Conservation (phyloP, 345 rosid genomes). For the Lumnitzera racemosa region DNA sequence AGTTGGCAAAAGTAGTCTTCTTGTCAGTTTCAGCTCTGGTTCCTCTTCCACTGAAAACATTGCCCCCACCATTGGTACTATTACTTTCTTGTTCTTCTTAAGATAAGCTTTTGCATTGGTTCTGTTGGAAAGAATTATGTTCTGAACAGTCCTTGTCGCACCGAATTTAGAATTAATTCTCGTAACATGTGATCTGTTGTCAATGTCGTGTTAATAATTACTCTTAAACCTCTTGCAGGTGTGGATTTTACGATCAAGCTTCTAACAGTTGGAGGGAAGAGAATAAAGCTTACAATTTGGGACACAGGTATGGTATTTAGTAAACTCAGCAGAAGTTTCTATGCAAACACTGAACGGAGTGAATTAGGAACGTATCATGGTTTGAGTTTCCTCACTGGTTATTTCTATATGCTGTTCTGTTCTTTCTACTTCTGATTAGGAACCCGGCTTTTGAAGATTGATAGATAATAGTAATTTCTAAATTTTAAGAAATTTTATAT, state of each 20-base stretch:
- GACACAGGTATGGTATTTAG: constrained; percentile 32
- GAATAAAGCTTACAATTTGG: constrained; percentile 36
- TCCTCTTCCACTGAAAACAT: constrained; percentile 28
- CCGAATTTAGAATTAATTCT: neutral
- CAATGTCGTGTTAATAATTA: neutral
- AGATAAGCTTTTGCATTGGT: neutral
- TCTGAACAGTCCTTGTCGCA: no score
- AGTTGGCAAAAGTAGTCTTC: constrained; percentile 49
- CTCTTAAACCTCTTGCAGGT: constrained; percentile 14
- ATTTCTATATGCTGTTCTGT: neutral
- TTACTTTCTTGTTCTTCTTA: neutral
- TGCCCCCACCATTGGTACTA: constrained; percentile 40
- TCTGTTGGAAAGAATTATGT: neutral
- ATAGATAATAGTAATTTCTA: neutral
- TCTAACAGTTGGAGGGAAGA: constrained; percentile 24
- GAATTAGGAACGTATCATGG: no score
- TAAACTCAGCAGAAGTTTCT: neutral
- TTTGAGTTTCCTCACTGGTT: no score
- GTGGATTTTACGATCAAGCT: constrained; percentile 44
- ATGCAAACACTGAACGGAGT: neutral
- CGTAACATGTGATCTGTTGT: neutral
- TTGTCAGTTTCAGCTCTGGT: constrained; percentile 36
- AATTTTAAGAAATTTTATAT: neutral
- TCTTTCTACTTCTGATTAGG: neutral
- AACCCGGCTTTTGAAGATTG: neutral